Percentiles rank a stretch among this genome's conserved stretches.
These are phyloP conservation scores for Candida gorgasii DNA, from an alignment of 805 yeast genomes.

Conservation along the genomic window DNA sequence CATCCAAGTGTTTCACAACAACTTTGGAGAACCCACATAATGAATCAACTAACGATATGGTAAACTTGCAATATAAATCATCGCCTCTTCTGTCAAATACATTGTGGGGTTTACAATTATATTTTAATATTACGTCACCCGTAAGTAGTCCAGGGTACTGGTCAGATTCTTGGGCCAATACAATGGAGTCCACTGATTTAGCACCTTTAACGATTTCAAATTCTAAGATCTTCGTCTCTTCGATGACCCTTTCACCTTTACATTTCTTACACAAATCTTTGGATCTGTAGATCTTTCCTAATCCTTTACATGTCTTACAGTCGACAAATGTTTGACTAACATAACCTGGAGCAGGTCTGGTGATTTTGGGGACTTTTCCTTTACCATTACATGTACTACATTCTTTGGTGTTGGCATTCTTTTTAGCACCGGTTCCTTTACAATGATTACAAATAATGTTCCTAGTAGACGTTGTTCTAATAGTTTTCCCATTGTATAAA, in stretches of 20 bases:
- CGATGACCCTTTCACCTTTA: constrained; percentile 58
- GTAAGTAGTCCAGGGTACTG: constrained; percentile 68
- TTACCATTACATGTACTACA: constrained; percentile 75
- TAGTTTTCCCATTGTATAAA: constrained; percentile 74
- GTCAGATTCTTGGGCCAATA: constrained; percentile 72
- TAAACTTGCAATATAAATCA: constrained; percentile 62
- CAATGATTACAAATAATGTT: constrained; percentile 72
- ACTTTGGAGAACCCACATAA: constrained; percentile 76
- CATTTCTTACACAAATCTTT: constrained; percentile 82
- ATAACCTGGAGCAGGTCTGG: constrained; percentile 73
- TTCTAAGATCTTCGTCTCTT: constrained; percentile 71
- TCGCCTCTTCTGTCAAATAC: constrained; percentile 56
- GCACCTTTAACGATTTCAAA: constrained; percentile 78
- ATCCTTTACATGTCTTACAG: constrained; percentile 72
- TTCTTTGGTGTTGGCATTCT: constrained; percentile 51
- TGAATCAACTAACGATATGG: constrained; percentile 74
- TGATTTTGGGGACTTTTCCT: constrained; percentile 61
- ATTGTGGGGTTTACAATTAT: constrained; percentile 50
- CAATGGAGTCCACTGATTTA: constrained; percentile 58
- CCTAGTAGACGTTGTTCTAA: constrained; percentile 72
- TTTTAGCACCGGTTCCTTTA: constrained; percentile 72
- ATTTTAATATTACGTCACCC: constrained; percentile 74
- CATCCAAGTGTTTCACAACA: constrained; percentile 75
- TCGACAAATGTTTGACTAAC: constrained; percentile 59
- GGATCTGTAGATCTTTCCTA: constrained; percentile 57